Percentiles rank a stretch among this genome's conserved stretches.
Evolutionary conservation across 495 filamentous ascomycete species (phyloP).

Genomic region (Platismatia glauca): DNA sequence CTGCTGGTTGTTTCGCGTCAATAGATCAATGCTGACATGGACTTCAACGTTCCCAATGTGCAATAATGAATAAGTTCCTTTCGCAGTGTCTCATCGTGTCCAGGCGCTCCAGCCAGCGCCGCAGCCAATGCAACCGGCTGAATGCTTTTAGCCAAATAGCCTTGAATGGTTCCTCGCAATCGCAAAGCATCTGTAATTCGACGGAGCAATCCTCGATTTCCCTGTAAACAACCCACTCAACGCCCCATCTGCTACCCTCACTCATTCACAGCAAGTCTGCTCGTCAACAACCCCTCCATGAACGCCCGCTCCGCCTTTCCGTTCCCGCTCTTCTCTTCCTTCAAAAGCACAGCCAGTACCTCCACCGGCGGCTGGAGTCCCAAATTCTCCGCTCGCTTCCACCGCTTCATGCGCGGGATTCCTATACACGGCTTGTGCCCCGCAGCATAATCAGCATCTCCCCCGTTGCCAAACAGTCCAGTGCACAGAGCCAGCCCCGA

Average conservation of each 20-base stretch:
- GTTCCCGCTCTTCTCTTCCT: constrained; percentile 52
- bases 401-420: constrained; percentile 69
- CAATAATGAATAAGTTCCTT: neutral
- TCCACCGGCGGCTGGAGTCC: constrained; percentile 81
- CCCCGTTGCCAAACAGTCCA: neutral
- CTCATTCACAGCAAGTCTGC: constrained; percentile 8
- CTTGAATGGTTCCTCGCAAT: neutral
- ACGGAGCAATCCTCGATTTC: neutral
- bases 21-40: neutral
- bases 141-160: neutral
- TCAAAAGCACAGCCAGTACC: constrained; percentile 77
- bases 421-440: constrained; percentile 78
- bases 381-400: constrained; percentile 73
- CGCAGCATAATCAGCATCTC: constrained; percentile 7
- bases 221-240: neutral
- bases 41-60: neutral
- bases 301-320: constrained; percentile 52
- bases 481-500: neutral
- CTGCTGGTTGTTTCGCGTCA: neutral
- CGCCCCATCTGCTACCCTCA: neutral
- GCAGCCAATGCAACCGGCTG: neutral
- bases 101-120: neutral
- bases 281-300: constrained; percentile 68
- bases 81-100: neutral
- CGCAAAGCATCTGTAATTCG: neutral